phyloP scores from a whole-genome alignment of 805 yeast genomes.

The Lipomyces starkeyi region DNA sequence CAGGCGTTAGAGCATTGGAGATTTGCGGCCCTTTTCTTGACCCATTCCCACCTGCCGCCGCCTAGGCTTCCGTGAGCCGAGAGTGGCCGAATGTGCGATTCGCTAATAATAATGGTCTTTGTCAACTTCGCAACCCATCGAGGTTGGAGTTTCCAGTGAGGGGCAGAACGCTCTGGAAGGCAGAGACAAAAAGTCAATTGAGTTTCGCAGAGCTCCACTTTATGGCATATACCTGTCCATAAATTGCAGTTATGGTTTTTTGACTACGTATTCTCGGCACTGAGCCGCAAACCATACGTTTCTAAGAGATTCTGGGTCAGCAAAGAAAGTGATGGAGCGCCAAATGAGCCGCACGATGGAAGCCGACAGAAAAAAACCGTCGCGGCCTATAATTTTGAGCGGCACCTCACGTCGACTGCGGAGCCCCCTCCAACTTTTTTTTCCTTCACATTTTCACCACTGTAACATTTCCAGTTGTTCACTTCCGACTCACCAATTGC shows the following conservation, averaged over 20 bases:
- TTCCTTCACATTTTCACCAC: constrained; percentile 9
- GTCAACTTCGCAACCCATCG: no score
- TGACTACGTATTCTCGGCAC: not conserved
- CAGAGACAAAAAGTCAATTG: no score
- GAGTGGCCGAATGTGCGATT: no score
- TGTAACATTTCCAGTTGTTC: not conserved
- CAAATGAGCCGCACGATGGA: constrained; percentile 16
- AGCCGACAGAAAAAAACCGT: constrained; percentile 24
- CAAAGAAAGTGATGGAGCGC: not conserved
- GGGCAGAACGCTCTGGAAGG: not conserved
- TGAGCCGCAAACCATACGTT: not conserved
- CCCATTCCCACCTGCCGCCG: no score
- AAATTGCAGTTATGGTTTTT: not conserved
- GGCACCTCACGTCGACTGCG: constrained; percentile 4
- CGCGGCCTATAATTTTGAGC: constrained; percentile 10
- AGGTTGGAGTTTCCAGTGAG: not conserved
- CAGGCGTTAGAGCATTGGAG: no score
- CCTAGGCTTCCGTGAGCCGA: no score
- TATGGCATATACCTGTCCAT: not conserved
- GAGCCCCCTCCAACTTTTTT: not conserved
- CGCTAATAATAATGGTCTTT: not conserved
- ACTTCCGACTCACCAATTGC: not conserved
- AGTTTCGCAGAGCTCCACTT: not conserved
- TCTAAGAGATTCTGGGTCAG: not conserved
- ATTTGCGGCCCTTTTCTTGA: no score